Percentiles rank a stretch among this genome's conserved stretches.
Evolutionary conservation across 1,284 basidiomycete species (phyloP).

Genomic region (Bondarzewia mesenterica): DNA sequence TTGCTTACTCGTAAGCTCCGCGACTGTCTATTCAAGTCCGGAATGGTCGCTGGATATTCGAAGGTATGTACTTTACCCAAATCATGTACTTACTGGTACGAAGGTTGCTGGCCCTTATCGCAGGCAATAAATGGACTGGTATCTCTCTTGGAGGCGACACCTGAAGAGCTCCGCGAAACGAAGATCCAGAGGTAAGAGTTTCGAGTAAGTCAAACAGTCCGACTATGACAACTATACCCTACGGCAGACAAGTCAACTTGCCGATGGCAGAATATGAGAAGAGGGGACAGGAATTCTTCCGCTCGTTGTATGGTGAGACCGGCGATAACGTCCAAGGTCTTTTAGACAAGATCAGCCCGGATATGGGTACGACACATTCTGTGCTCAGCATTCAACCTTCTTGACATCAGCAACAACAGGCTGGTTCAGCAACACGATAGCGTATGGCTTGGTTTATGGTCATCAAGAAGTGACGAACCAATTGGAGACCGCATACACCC

Average conservation of each 20-base stretch:
- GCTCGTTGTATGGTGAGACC: constrained; percentile 41
- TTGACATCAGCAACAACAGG: constrained; percentile 22
- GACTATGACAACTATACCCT: not conserved
- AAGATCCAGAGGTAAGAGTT: constrained; percentile 20
- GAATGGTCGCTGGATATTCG: constrained; percentile 44
- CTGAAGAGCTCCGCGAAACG: constrained; percentile 24
- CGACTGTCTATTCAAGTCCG: constrained; percentile 50
- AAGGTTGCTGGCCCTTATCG: not conserved
- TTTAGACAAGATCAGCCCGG: constrained; percentile 42
- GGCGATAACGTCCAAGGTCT: constrained; percentile 32
- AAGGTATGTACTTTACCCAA: constrained; percentile 24
- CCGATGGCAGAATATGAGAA: constrained; percentile 30
- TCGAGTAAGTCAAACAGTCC: not conserved
- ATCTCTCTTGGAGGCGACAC: constrained; percentile 23
- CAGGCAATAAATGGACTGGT: constrained; percentile 27
- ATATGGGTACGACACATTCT: constrained; percentile 35
- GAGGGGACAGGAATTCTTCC: constrained; percentile 37
- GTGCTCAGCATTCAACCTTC: not conserved
- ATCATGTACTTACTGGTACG: not conserved
- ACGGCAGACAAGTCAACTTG: constrained; percentile 31
- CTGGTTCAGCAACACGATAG: constrained; percentile 43
- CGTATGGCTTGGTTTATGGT: constrained; percentile 42
- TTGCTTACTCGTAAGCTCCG: constrained; percentile 39
- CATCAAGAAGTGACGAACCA: constrained; percentile 31
- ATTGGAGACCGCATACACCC: constrained; percentile 38